Conservation (phyloP, 208 protist species). For the Acanthamoeba healyi region DNA sequence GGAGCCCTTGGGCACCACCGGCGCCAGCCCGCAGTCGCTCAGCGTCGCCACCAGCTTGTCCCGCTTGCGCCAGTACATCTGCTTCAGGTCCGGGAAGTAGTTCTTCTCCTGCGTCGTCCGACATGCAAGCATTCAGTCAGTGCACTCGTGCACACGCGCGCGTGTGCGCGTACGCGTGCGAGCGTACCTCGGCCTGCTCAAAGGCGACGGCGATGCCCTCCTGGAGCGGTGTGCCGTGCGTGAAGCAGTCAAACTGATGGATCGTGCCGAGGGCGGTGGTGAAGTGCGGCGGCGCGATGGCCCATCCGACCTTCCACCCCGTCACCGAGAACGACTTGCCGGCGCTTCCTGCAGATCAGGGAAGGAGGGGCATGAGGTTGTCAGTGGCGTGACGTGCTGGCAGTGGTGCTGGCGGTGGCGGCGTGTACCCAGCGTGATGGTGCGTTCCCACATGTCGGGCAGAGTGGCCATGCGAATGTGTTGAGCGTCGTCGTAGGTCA, state of each 20-base stretch:
- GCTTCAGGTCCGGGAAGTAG: constrained; percentile 88
- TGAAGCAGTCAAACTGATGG: constrained; percentile 93
- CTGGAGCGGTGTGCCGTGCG: constrained; percentile 92
- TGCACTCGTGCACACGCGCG: too few relatives aligned
- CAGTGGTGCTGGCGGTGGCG: too few relatives aligned
- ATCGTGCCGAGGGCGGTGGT: constrained; percentile 76
- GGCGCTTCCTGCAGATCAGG: constrained; percentile 81
- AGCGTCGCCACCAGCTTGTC: constrained; percentile 75
- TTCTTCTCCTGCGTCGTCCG: constrained; percentile 83
- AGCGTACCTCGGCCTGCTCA: constrained; percentile 78
- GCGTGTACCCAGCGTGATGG: constrained; percentile 93
- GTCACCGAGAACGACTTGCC: constrained; percentile 96
- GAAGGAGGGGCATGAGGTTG: too few relatives aligned
- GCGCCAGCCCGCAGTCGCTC: constrained; percentile 82
- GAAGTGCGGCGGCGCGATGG: constrained; percentile 84
- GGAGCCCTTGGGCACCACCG: constrained; percentile 88
- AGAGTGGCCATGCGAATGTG: constrained; percentile 79
- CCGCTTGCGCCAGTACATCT: constrained; percentile 80
- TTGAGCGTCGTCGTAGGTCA: constrained; percentile 88
- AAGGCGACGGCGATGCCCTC: constrained; percentile 91
- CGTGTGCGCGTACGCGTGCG: too few relatives aligned
- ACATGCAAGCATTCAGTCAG: too few relatives aligned
- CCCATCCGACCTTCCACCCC: constrained; percentile 95
- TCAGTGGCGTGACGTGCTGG: too few relatives aligned
- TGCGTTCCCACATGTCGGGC: constrained; percentile 93